Conservation (phyloP, 257 asterid species). For the Leptodermis oblonga region DNA sequence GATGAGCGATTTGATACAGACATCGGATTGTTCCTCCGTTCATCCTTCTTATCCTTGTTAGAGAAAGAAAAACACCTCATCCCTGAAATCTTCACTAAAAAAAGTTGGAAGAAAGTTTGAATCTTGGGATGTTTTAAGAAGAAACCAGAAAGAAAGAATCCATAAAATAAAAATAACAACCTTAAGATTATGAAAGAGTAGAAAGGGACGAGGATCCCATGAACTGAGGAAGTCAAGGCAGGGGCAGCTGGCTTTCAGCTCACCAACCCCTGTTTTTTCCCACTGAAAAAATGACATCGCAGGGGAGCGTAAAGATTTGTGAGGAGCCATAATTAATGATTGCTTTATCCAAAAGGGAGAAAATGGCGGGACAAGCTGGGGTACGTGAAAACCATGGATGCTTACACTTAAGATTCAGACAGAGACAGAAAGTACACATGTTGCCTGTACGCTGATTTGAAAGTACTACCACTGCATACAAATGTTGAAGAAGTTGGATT, state of each 20-base stretch:
- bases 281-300: constrained; percentile 26
- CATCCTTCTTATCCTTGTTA: constrained; percentile 32
- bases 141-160: constrained; percentile 10
- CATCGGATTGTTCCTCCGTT: constrained; percentile 42
- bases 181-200: constrained; percentile 33
- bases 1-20: constrained; percentile 42
- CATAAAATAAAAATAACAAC: constrained; percentile 12
- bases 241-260: constrained; percentile 74
- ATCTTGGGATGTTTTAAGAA: constrained; percentile 23
- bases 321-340: background rate
- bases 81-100: too few species aligned
- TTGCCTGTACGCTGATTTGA: background rate
- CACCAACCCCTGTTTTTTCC: constrained; percentile 44
- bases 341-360: constrained; percentile 18
- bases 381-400: background rate
- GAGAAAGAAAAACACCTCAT: constrained; percentile 65
- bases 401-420: constrained; percentile 19
- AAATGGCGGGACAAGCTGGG: background rate
- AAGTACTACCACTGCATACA: background rate
- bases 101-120: constrained; percentile 8
- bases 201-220: constrained; percentile 58
- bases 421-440: constrained; percentile 12
- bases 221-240: constrained; percentile 55
- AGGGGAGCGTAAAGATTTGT: background rate
- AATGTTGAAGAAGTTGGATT: background rate